phyloP scores from a whole-genome alignment of 1,139 yeast genomes.

The Candida pseudoviswanathii region DNA sequence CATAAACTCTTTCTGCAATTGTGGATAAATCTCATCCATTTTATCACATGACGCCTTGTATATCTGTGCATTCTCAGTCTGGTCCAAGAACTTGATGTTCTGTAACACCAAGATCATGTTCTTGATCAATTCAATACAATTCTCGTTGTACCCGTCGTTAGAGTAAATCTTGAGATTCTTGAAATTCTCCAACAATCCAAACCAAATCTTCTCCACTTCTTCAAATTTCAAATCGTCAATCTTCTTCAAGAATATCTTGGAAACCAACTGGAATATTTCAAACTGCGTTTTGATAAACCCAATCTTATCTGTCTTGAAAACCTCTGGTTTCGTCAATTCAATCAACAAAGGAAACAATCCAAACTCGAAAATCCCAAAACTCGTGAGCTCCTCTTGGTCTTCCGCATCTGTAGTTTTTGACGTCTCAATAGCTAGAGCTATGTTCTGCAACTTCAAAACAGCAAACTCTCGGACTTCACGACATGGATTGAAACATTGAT shows the following conservation, averaged over 20 bases:
- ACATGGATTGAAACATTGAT: conserved; percentile 88
- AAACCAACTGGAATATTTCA: conserved; percentile 65
- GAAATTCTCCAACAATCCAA: conserved; percentile 37
- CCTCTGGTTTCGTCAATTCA: conserved; percentile 67
- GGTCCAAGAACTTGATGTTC: conserved; percentile 25
- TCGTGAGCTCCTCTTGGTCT: conserved; percentile 32
- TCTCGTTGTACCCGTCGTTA: conserved; percentile 45
- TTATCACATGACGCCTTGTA: conserved; percentile 46
- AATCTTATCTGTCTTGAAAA: conserved; percentile 59
- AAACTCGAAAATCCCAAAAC: conserved; percentile 63
- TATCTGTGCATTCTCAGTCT: conserved; percentile 23
- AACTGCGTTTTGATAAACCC: conserved; percentile 69
- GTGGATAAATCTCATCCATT: conserved; percentile 49
- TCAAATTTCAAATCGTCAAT: conserved; percentile 24
- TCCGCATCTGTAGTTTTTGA: conserved; percentile 1
- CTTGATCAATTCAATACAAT: conserved; percentile 64
- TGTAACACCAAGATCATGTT: conserved; percentile 52
- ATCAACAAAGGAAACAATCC: conserved; percentile 77
- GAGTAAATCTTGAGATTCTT: conserved; percentile 27
- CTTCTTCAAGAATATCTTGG: conserved; percentile 71
- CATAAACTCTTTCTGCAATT: conserved; percentile 33
- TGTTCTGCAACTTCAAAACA: conserved; percentile 51
- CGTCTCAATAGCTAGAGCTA: conserved; percentile 39
- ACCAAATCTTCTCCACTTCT: conserved; percentile 35
- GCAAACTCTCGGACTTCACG: conserved; percentile 73